phyloP scores from a whole-genome alignment of 2,329 filamentous ascomycete genomes.

The Diaporthe batatas region DNA sequence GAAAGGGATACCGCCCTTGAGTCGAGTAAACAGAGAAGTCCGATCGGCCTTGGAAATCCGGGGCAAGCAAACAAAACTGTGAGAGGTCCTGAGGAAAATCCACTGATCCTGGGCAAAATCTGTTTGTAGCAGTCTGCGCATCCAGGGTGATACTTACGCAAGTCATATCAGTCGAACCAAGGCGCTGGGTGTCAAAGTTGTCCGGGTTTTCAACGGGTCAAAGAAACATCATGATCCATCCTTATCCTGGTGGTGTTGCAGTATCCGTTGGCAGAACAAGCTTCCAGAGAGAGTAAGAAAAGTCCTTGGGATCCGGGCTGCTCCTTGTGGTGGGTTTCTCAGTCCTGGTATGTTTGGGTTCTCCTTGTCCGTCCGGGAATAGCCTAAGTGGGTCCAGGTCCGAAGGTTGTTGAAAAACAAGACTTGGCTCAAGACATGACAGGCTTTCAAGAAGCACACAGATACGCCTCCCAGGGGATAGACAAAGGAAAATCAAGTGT shows the following conservation, averaged over 20 bases:
- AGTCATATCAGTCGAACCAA: not conserved
- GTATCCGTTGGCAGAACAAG: not conserved
- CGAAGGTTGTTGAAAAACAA: conserved; percentile 43
- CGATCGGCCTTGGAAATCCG: not conserved
- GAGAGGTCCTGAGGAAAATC: not conserved
- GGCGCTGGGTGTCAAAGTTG: too few relatives aligned
- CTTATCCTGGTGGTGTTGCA: not conserved
- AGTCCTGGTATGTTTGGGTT: conserved; percentile 4
- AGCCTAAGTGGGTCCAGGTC: conserved; percentile 42
- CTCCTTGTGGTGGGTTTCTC: not conserved
- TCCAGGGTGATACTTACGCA: conserved; percentile 35
- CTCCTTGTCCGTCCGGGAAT: conserved; percentile 3
- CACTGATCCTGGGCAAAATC: conserved; percentile 12
- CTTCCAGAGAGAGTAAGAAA: not conserved
- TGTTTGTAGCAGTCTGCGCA: conserved; percentile 36
- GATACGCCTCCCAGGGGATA: conserved; percentile 58
- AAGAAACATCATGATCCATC: not conserved
- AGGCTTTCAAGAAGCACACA: conserved; percentile 47
- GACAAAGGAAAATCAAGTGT: conserved; percentile 63
- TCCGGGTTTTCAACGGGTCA: not conserved
- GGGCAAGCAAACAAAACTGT: not conserved
- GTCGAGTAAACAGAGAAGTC: conserved; percentile 13
- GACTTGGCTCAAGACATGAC: conserved; percentile 23
- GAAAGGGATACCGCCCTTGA: not conserved
- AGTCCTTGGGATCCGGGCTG: not conserved